Percentiles rank a stretch among this genome's conserved stretches.
These are phyloP conservation scores for Eimeria praecox DNA, from an alignment of 169 alveolate species.

Conservation along the genomic window DNA sequence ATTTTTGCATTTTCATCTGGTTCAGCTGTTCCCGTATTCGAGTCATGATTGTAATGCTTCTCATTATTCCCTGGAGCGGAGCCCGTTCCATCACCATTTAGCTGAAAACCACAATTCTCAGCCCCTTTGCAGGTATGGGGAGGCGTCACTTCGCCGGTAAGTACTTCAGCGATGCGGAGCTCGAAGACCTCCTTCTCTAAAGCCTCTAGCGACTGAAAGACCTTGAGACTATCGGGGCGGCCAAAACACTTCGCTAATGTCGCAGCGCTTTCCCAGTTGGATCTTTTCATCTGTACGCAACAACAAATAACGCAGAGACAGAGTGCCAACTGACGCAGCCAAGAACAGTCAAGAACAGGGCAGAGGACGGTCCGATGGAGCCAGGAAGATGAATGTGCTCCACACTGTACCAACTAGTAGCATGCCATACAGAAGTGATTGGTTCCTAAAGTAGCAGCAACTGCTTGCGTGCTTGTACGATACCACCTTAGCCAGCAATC, in stretches of 20 bases:
- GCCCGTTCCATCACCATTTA: not conserved
- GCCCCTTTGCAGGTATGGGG: constrained; percentile 27
- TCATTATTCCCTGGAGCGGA: not conserved
- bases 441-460: too few species aligned
- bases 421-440: not conserved
- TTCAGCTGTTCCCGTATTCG: not conserved
- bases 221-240: constrained; percentile 25
- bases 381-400: not conserved
- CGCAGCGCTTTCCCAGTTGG: constrained; percentile 38
- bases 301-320: not conserved
- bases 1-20: not conserved
- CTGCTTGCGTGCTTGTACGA: not conserved
- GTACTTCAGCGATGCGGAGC: not conserved
- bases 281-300: not conserved
- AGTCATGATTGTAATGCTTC: not conserved
- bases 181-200: constrained; percentile 39
- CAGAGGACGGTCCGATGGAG: not conserved
- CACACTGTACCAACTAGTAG: not conserved
- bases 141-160: constrained; percentile 20
- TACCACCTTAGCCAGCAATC: too few species aligned
- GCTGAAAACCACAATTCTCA: not conserved
- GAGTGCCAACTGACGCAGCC: not conserved
- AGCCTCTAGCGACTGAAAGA: constrained; percentile 61
- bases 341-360: not conserved
- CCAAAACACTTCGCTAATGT: constrained; percentile 29